Evolutionary conservation across 495 filamentous ascomycete species (phyloP).

Genomic region (Staphylotrichum longicolle): DNA sequence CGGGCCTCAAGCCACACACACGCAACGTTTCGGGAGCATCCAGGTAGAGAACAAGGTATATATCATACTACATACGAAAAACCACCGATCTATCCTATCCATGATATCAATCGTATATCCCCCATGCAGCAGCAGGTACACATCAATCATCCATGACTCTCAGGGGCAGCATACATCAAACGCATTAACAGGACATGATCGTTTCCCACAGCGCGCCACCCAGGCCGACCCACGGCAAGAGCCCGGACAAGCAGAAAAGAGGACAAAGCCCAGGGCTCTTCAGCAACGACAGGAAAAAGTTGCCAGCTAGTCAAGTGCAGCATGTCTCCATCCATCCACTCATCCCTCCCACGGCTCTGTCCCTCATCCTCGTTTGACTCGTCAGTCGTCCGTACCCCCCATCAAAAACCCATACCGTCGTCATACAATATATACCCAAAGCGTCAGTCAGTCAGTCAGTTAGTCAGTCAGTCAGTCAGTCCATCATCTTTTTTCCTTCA

Average conservation of each 20-base stretch:
- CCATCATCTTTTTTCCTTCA: neutral
- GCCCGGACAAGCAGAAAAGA: neutral
- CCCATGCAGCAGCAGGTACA: neutral
- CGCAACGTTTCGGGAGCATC: neutral
- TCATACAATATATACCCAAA: constrained; percentile 1
- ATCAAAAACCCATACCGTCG: constrained; percentile 2
- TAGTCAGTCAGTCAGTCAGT: neutral
- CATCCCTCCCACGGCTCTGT: too few species aligned
- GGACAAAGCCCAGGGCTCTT: neutral
- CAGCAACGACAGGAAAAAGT: neutral
- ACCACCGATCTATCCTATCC: constrained; percentile 7
- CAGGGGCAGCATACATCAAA: constrained; percentile 4
- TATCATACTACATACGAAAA: neutral
- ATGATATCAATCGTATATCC: constrained; percentile 11
- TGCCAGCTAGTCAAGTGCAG: neutral
- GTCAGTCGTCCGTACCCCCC: neutral
- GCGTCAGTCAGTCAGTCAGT: neutral
- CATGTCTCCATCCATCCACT: neutral
- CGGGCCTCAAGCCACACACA: too few species aligned
- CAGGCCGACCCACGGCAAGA: too few species aligned
- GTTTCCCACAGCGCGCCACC: constrained; percentile 1
- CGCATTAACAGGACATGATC: constrained; percentile 3
- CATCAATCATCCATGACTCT: constrained; percentile 17
- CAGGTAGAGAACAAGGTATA: neutral
- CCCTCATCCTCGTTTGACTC: too few species aligned